Conservation (phyloP, 495 filamentous ascomycete genomes). For the Penicillium pancosmium region DNA sequence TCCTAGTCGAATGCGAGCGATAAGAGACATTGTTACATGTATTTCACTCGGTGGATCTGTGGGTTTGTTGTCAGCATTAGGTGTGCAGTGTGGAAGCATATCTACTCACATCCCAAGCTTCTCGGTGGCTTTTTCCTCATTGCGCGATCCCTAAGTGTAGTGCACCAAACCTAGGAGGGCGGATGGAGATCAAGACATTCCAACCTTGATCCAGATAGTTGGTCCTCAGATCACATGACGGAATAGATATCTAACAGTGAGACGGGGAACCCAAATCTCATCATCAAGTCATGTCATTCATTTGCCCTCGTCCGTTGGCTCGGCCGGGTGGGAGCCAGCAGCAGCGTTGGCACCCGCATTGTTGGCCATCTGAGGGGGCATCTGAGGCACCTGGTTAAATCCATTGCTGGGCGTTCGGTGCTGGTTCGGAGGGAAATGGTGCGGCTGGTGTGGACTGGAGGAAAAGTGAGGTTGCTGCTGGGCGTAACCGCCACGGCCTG, state of each 20-base stretch:
- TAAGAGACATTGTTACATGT: conserved; percentile 18
- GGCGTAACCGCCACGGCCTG: conserved; percentile 59
- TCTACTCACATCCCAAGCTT: background rate
- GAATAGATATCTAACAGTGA: conserved; percentile 9
- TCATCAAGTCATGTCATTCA: conserved; percentile 40
- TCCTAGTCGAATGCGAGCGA: conserved; percentile 2
- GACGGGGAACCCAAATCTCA: background rate
- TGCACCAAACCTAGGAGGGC: background rate
- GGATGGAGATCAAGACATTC: conserved; percentile 7
- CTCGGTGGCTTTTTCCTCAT: conserved; percentile 7
- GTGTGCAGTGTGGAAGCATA: background rate
- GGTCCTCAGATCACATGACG: conserved; percentile 4
- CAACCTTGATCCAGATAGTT: background rate
- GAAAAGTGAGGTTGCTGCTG: conserved; percentile 63
- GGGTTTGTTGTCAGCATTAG: background rate
- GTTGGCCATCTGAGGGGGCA: conserved; percentile 48
- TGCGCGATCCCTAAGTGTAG: conserved; percentile 3
- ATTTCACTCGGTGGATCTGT: conserved; percentile 13
- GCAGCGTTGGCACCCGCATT: conserved; percentile 43
- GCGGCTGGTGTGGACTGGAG: conserved; percentile 65
- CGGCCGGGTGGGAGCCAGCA: conserved; percentile 43
- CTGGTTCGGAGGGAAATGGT: conserved; percentile 64
- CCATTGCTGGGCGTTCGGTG: conserved; percentile 62
- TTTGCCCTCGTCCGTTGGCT: conserved; percentile 58
- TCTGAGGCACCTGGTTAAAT: conserved; percentile 57